These are phyloP conservation scores for Phytophthora pluvialis DNA, from an alignment of 352 stramenopile genomes.

Conservation along the genomic window DNA sequence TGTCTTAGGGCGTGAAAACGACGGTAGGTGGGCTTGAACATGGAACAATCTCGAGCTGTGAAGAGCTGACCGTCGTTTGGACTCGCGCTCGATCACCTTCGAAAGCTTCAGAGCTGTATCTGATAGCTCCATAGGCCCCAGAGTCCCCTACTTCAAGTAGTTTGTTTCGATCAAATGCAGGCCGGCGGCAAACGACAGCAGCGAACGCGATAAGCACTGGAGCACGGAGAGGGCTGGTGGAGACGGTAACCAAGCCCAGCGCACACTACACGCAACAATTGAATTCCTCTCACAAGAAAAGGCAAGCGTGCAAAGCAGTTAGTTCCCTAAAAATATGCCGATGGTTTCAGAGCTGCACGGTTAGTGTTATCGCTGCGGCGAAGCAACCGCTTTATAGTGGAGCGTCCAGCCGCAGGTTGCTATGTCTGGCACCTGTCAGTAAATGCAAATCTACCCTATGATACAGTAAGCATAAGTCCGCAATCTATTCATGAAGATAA, in stretches of 20 bases:
- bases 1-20: constrained; percentile 34
- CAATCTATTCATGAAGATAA: constrained; percentile 12
- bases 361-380: constrained; percentile 9
- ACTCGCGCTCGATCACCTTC: constrained; percentile 68
- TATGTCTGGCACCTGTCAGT: background rate
- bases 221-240: too few relatives aligned
- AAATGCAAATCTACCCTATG: background rate
- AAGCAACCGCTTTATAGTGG: constrained; percentile 3
- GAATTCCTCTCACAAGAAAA: constrained; percentile 19
- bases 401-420: background rate
- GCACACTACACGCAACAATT: constrained; percentile 5
- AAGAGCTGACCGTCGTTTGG: constrained; percentile 48
- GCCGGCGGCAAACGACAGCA: background rate
- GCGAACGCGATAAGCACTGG: background rate
- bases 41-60: constrained; percentile 39
- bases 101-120: constrained; percentile 72
- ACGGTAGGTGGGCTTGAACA: constrained; percentile 42
- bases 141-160: constrained; percentile 3
- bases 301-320: constrained; percentile 25
- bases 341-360: constrained; percentile 16
- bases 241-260: background rate
- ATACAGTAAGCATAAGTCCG: background rate
- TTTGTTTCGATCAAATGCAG: background rate
- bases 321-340: constrained; percentile 36
- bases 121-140: constrained; percentile 40